These are phyloP conservation scores for Globisporangium echinulatum DNA, from an alignment of 352 stramenopile species.

Conservation along the genomic window DNA sequence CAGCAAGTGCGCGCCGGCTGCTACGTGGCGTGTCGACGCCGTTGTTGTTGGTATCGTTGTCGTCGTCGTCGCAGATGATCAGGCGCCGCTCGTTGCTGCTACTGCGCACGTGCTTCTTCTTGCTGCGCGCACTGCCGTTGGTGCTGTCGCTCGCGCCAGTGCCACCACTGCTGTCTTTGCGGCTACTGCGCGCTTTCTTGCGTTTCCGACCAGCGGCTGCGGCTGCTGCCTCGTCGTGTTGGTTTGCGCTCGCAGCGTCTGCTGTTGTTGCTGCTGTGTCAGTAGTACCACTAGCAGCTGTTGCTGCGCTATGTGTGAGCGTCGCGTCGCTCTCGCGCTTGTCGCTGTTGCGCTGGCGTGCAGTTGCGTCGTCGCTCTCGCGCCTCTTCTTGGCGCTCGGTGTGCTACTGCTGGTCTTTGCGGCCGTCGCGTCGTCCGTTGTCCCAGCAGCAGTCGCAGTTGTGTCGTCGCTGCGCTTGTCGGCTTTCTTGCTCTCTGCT, in stretches of 20 bases:
- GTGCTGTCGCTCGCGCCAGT: background rate
- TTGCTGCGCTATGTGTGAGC: background rate
- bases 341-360: background rate
- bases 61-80: constrained; percentile 85
- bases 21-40: background rate
- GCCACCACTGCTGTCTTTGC: constrained; percentile 8
- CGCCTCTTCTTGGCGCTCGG: background rate
- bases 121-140: background rate
- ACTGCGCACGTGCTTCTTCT: constrained; percentile 23
- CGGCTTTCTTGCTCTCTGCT: constrained; percentile 12
- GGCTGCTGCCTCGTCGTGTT: background rate
- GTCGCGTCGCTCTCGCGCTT: background rate
- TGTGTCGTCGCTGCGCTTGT: background rate
- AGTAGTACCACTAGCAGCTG: background rate
- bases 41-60: constrained; percentile 11
- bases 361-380: background rate
- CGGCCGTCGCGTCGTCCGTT: background rate
- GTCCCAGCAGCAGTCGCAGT: background rate
- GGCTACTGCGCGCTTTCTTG: constrained; percentile 12
- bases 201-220: constrained; percentile 9
- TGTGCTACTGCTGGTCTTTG: constrained; percentile 1
- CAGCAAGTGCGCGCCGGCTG: no score
- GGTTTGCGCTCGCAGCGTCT: no score
- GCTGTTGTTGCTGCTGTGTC: background rate
- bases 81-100: constrained; percentile 50